Conservation (phyloP, 345 rosid genomes). For the Salix udensis region DNA sequence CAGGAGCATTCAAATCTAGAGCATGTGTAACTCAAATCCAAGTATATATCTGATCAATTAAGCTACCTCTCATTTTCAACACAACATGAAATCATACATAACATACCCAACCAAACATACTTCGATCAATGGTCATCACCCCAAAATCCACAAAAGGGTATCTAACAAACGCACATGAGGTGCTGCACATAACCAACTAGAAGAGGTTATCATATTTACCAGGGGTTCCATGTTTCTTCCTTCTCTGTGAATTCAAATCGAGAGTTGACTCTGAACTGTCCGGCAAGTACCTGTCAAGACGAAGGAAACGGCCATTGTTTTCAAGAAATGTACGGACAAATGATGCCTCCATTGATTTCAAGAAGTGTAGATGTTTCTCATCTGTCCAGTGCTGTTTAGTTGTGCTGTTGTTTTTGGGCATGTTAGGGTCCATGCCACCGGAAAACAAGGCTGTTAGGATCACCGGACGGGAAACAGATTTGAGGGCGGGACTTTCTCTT, state of each 20-base stretch:
- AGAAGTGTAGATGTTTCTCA: conserved; percentile 44
- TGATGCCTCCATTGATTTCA: conserved; percentile 44
- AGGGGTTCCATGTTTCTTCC: conserved; percentile 17
- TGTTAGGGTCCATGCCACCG: conserved; percentile 9
- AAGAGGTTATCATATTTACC: not conserved
- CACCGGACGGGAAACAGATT: not conserved
- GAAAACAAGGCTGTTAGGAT: not conserved
- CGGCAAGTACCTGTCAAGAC: conserved; percentile 46
- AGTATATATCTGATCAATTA: not conserved
- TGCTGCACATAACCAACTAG: not conserved
- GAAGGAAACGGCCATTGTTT: conserved; percentile 21
- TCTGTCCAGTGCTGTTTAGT: conserved; percentile 37
- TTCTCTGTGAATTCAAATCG: conserved; percentile 31
- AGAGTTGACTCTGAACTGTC: conserved; percentile 46
- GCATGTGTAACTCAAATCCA: not conserved
- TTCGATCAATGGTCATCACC: not conserved
- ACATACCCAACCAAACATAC: not conserved
- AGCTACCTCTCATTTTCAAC: not conserved
- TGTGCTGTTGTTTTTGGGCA: not conserved
- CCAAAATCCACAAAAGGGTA: not conserved
- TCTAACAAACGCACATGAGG: not conserved
- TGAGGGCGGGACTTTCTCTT: not conserved
- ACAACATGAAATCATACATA: not conserved
- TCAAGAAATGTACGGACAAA: conserved; percentile 42
- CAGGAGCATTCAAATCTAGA: too few relatives aligned